Base-by-base conservation (phyloP, 2,329 filamentous ascomycete genomes). In the Ophiocordyceps robertsii region DNA sequence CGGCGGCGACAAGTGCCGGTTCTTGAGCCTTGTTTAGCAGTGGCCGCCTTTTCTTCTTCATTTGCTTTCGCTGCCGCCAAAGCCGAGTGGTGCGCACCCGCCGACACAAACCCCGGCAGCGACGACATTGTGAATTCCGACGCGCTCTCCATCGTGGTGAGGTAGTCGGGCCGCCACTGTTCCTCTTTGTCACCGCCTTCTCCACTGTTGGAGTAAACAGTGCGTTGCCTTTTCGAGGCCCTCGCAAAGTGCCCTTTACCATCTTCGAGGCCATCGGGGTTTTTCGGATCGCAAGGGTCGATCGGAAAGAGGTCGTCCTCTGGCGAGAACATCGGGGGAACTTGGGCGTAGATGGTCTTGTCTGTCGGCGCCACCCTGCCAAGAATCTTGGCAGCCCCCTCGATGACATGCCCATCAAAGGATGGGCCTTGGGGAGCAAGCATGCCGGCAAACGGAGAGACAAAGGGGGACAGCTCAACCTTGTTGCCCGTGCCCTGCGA, bases 321-420 rank as follows among this genome's bases (percentile, higher is more conserved):
- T 0, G 68, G 64, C 37, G 64, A 69, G 44, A 72, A 72, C 60
- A 80, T 69, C 19, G 61, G 55, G 0, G 72, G 69, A 35, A 79
- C 62, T 6, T 60, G 59, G 41, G 70, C 67, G 41, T 72, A 70
- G 38, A 87, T 70, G 29, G 64, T 59, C 39, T 69, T 61, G 40
- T 74, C 64, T 1, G 69, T 60, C 10, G 84, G 82, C 31, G 76
- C 70, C 1, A 68, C 59, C 44, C 85, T 73, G 7, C 73, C 63
- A 5, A 95, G 65, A 16, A 94, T 90, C 39, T 71, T 77, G 5
- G 83, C 82, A 8, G 92, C 73, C 29, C 77, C 74, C 33, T 72
- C 68, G 11, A 92, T 68, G 1, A 78, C 68, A 1, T 67, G 64
- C 30, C 74, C 69, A 31, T 80, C 70, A 39, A 94, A 75, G 0